Evolutionary conservation across 331 rosid genomes (phyloP).

Genomic region (Quercus tomentella): DNA sequence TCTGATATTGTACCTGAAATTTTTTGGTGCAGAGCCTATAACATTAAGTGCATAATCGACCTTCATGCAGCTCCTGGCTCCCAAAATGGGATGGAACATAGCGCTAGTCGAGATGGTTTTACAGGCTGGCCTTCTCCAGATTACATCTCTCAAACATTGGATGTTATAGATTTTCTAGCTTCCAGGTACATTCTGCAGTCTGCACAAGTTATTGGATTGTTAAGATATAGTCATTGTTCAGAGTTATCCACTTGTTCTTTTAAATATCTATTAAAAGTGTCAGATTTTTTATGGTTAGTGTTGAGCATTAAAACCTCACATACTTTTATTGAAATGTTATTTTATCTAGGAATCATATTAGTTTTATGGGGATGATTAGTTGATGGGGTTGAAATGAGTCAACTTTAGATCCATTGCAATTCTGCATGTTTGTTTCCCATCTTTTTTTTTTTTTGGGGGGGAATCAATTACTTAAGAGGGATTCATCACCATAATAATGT

Average conservation of each 20-base stretch:
- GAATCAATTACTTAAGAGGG: not conserved
- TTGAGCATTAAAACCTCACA: not conserved
- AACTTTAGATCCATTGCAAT: not conserved
- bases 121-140: constrained; percentile 66
- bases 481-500: not conserved
- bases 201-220: constrained; percentile 3
- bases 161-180: constrained; percentile 73
- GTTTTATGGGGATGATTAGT: not conserved
- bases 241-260: not conserved
- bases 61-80: constrained; percentile 95
- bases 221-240: not conserved
- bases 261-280: not conserved
- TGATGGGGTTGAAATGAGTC: not conserved
- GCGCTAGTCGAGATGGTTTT: constrained; percentile 84
- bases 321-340: not conserved
- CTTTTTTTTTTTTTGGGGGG: not conserved
- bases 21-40: constrained; percentile 57
- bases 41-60: constrained; percentile 83
- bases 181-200: constrained; percentile 59
- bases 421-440: not conserved
- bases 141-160: constrained; percentile 58
- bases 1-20: constrained; percentile 12
- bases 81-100: constrained; percentile 93
- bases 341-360: not conserved
- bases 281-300: not conserved